Evolutionary conservation across 495 filamentous ascomycete species (phyloP), one percentile per base, ranked within the genome.

Genomic region (Penicillium mononematosum): DNA sequence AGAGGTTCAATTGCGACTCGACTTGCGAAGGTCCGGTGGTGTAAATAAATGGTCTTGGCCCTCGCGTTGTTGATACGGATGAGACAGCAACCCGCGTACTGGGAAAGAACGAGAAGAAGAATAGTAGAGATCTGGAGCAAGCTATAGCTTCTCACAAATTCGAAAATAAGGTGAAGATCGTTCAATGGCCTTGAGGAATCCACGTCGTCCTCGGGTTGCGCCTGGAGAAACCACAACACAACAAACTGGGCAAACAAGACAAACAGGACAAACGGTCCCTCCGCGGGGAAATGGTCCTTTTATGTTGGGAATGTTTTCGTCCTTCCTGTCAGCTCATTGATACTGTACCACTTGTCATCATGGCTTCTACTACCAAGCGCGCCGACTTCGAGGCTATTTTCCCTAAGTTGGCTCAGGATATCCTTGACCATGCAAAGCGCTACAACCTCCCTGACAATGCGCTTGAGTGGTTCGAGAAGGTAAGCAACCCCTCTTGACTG

Each of bases 351-450:
- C 50, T 31, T 58, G 42, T 64, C 65, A 79, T 61, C 44, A 88
- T 87, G 86, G 79, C 84, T 43, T 69, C 85, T 56, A 81, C 78
- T 53, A 90, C 86, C 29, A 89, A 86, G 39, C 81, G 88, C 57
- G 80, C 88, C 62, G 85, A 94, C 53, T 98, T 98, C 69, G 94
- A 98, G 79, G 75, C 82, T 16, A 79, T 96, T 68, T 96, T 95
- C 80, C 90, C 88, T 45, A 81, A 84, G 59, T 79, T 93, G 55
- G 82, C 90, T 68, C 80, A 89, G 65, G 90, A 89, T 59, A 77
- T 98, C 47, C 78, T 89, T 45, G 83, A 78, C 62, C 83, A 92
- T 72, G 86, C 85, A 56, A 83, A 84, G 75, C 75, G 82, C 56
- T 96, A 95, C 75, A 88, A 90, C 44, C 78, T 96, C 24, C 92